Conservation (phyloP, 2,329 filamentous ascomycete species). For the Chaetomiaceae sp. region DNA sequence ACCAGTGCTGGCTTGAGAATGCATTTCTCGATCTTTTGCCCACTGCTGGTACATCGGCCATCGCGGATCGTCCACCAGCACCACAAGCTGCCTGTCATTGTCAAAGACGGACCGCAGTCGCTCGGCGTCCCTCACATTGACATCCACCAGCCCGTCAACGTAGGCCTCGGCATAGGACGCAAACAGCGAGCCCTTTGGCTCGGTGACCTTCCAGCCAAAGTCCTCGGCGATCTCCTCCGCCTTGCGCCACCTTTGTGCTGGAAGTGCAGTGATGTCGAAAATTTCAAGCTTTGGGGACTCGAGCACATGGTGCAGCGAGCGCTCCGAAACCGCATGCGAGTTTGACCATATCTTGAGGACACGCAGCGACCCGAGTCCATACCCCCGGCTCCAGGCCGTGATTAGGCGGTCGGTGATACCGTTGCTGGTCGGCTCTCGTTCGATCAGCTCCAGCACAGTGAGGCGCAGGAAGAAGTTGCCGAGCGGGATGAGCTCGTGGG, state of each 20-base stretch:
- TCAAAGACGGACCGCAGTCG: neutral
- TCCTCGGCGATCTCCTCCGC: neutral
- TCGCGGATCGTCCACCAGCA: neutral
- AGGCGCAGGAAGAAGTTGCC: slow-evolving; percentile 14
- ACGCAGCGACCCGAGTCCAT: slow-evolving; percentile 44
- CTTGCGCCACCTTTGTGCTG: neutral
- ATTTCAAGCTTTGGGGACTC: slow-evolving; percentile 43
- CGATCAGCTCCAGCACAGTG: slow-evolving; percentile 13
- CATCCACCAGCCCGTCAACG: neutral
- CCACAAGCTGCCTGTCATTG: neutral
- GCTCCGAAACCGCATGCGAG: slow-evolving; percentile 26
- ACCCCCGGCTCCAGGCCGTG: slow-evolving; percentile 38
- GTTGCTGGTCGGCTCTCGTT: neutral
- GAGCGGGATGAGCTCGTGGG: slow-evolving; percentile 16
- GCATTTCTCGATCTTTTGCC: neutral
- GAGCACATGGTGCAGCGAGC: slow-evolving; percentile 39
- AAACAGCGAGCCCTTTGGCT: neutral
- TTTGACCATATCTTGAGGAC: slow-evolving; percentile 39
- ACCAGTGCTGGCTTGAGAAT: neutral
- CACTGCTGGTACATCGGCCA: neutral
- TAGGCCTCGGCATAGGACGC: slow-evolving; percentile 7
- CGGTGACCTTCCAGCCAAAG: neutral
- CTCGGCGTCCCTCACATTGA: neutral
- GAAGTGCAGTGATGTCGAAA: slow-evolving; percentile 30
- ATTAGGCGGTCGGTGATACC: slow-evolving; percentile 42